Evolutionary conservation across 352 stramenopile genomes (phyloP), one percentile per base, ranked within the genome.

Genomic region (Aphanomyces cochlioides): DNA sequence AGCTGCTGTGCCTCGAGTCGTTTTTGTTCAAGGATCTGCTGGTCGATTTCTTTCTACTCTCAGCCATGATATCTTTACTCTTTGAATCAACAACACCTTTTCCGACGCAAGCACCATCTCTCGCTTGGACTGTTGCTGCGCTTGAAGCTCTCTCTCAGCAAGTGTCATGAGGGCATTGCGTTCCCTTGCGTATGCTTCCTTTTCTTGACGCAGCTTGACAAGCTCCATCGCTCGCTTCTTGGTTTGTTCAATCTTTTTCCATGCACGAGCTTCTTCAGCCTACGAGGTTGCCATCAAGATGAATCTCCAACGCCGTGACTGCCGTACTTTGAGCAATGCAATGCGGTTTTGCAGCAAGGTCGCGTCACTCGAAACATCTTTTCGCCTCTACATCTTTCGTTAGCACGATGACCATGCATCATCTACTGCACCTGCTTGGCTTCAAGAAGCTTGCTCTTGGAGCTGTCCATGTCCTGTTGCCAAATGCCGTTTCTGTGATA

Each of bases 201-300:
- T 91, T 66, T 85, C 79, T 57, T 90, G 75, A 19, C 84, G 83
- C 28, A 91, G 72, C 56, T 87, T 87, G 12, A 90, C 57, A 6
- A 93, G 73, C 72, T 93, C 86, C 13, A 81, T 75, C 38, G 86
- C 83, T 10, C 86, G 84, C 39, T 80, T 80, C 17, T 85, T 83
- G 2, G 86, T 93, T 67, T 93, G 86, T 75, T 93, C 84, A 47
- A 94, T 92, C 66, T 92, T 94, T 70, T 88, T 88, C 84, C 84
- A 92, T 19, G 86, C 85, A 54, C 90, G 90, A 21, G 90, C 83
- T 58, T 92, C 84, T 56, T 94, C 85, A 12, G 83, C 77, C 67
- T 73, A 41, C 66, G 45, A 28, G 28, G 2, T 28, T 28, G 28
- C 2, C 28, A 5, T n/a, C 7, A 17, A 13, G 40, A 28, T 13